Percentiles rank a stretch among this genome's conserved stretches.
Conservation (phyloP, 129 eudicot species). For the Flaveria ramosissima region DNA sequence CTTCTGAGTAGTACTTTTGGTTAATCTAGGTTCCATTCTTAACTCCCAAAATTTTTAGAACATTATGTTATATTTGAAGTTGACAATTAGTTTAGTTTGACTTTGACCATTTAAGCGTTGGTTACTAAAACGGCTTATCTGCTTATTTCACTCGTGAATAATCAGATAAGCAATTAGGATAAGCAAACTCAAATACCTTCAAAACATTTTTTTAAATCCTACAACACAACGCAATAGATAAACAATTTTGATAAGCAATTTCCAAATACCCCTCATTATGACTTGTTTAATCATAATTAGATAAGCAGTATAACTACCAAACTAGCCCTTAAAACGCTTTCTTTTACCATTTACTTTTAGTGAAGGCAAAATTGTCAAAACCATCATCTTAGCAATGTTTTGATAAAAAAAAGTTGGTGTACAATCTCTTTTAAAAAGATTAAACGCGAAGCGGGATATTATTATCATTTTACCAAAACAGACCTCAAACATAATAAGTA, state of each 20-base stretch:
- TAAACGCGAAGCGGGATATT: neutral
- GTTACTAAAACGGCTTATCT: neutral
- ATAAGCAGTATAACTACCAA: neutral
- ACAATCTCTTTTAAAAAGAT: neutral
- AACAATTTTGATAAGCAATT: neutral
- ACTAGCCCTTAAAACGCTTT: neutral
- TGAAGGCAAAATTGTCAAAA: neutral
- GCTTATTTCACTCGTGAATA: neutral
- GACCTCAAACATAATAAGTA: neutral
- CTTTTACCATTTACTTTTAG: neutral
- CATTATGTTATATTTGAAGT: neutral
- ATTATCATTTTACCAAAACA: neutral
- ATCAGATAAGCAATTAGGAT: neutral
- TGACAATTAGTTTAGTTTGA: neutral
- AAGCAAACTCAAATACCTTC: neutral
- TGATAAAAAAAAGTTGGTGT: neutral
- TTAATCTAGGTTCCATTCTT: neutral
- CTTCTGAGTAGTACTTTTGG: neutral
- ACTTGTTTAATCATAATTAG: neutral
- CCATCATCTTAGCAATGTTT: neutral
- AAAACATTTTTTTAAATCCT: too few species aligned
- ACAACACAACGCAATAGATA: too few species aligned
- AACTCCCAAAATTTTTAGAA: neutral
- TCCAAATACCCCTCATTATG: neutral
- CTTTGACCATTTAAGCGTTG: constrained; percentile 1